Base-by-base conservation (phyloP, 2,329 filamentous ascomycete genomes). In the Pyrenophora graminea region DNA sequence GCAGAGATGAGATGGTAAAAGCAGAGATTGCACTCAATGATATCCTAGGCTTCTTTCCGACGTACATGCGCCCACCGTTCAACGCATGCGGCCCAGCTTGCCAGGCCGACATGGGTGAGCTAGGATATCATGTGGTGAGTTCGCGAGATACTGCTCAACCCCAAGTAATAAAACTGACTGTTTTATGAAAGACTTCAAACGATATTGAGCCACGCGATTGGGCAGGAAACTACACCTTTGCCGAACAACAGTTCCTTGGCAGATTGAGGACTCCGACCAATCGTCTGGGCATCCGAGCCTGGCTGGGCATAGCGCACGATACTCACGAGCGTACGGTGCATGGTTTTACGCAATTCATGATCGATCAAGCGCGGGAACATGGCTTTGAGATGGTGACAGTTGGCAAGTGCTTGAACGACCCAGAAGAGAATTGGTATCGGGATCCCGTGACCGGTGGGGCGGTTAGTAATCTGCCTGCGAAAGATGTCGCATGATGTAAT, bases 391-490 rank as follows among this genome's bases (percentile, higher is more conserved):
- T 78, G 37, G 80, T 82, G 23, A 82, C 82, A 1, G 78, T 85
- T 4, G 83, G 82, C 0, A 80, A 84, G 52, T 86, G 83, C 50
- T 73, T 85, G 13, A 78, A 77, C 0, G 82, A 85, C 49, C 68
- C 80, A 6, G 52, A 52, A n/a, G 72, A 67, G 13, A 76, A 79
- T 55, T 85, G 82, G 82, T 85, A 85, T 21, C 19, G 72, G 18
- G 46, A 51, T 21, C 39, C 60, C 19, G 18, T 40, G 18, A 53
- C 49, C 4, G 49, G 46, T 30, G 43, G 32, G 12, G 30, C 21
- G 37, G 31, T 37, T 47, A 13, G 23, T 15, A 39, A 33, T 3
- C 32, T 46, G 18, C 42, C 48, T 23, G 23, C 8, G 3, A 38
- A 40, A 19, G 18, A 10, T 30, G 4, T 30, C 4, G 10, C 10